Conservation (phyloP, 441 rosid genomes). For the Breynia disticha region DNA sequence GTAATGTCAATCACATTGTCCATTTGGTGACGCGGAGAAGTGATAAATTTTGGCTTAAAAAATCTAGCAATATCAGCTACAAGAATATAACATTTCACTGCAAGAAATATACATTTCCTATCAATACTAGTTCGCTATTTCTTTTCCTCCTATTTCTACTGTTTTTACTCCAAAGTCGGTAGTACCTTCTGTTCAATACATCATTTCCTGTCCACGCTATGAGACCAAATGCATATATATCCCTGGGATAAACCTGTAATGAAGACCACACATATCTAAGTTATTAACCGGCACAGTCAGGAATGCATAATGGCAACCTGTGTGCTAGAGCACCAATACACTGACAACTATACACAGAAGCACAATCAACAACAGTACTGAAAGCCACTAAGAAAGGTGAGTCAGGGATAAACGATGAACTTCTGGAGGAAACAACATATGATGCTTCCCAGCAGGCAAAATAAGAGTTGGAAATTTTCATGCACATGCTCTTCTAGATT, state of each 20-base stretch:
- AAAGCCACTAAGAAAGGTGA: too few species aligned
- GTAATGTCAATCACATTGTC: too few species aligned
- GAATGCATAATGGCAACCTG: neutral
- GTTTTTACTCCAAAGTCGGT: too few species aligned
- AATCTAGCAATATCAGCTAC: too few species aligned
- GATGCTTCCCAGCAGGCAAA: neutral
- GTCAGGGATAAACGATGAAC: too few species aligned
- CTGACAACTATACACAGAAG: too few species aligned
- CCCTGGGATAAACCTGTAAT: conserved; percentile 77
- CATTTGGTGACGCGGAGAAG: too few species aligned
- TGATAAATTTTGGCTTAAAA: too few species aligned
- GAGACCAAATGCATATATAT: conserved; percentile 79
- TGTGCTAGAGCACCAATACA: too few species aligned
- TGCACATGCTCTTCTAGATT: neutral
- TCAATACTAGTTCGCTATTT: neutral
- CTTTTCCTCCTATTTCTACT: neutral
- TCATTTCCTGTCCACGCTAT: conserved; percentile 96
- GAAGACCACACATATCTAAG: conserved; percentile 3
- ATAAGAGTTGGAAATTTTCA: neutral
- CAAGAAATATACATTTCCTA: neutral
- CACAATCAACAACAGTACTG: too few species aligned
- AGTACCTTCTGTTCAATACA: conserved; percentile 72
- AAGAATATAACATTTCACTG: neutral
- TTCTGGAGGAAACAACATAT: neutral
- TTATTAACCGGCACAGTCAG: neutral